Base-by-base conservation (phyloP, 2,329 filamentous ascomycete genomes). In the Phyllosticta citribraziliensis region DNA sequence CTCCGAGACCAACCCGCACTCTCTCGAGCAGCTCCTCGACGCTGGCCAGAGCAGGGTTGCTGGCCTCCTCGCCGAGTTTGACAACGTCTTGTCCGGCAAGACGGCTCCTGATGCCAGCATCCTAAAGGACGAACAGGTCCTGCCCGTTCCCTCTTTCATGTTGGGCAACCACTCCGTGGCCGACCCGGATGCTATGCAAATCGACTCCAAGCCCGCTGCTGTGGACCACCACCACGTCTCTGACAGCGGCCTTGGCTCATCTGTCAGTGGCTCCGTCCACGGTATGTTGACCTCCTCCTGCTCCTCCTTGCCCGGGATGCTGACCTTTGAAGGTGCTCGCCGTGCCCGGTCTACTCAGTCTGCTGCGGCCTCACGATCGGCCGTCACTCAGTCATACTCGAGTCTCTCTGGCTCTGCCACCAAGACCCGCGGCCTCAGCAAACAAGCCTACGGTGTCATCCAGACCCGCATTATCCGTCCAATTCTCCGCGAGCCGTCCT, bases 231-330 rank as follows among this genome's bases (percentile, higher is more conserved):
- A 85, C 69, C 87, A 91, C 75, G 83, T 84, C 63, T 94, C 90
- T 17, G 92, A 97, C 77, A 96, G 91, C 72, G 92, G 91, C 59
- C 80, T 97, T 65, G 92, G 92, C 58, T 88, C 90, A 52, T 96
- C 91, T 52, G 81, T 96, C 69, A 83, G 80, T 63, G 88, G 84
- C 57, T 72, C 72, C 55, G 80, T 71, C 66, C 67, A 73, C 67
- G 72, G 73, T 75, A 75, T 71, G 69, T 60, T 56, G 55, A 50
- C 51, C 64, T 63, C 68, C 66, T 63, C 61, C 63, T 25, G 14
- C 10, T n/a, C 20, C 25, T 64, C 62, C 61, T 65, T 22, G 22
- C 70, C 20, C 24, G 6, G 27, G 14, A 55, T 51, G 74, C 63
- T 74, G 70, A 66, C 66, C 65, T 63, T 67, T 71, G 73, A 73